Evolutionary conservation across 176 grass and related monocot genomes (phyloP), one percentile per base, ranked within the genome.

Genomic region (Guadua angustifolia): DNA sequence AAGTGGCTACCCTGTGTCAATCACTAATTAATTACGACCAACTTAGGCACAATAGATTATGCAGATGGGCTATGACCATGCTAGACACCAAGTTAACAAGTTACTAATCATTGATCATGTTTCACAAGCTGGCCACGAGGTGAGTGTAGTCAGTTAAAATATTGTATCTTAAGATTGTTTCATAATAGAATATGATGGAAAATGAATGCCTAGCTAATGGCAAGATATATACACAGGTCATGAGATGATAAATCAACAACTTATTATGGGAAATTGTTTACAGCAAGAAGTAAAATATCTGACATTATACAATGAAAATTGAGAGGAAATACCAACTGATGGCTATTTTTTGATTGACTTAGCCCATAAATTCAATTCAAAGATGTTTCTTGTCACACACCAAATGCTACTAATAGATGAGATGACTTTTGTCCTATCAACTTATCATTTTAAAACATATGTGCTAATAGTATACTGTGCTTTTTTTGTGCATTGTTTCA

Each of bases 1-100:
- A 74, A 51, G 14, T 33, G 58, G 52, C 55, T 74, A 73, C 66
- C 73, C 58, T 79, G 13, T 77, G 35, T 55, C 38, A 69, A 73
- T 62, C 73, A 73, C 45, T 88, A 82, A 85, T 72, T 86, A 82
- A 77, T 77, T 82, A 85, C 62, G 55, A 79, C 59, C 83, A 74
- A 64, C 56, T 40, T 79, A 60, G 40, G 24, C 73, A 69, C 22
- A 52, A 67, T 59, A 68, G 47, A 78, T 52, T 86, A 90, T 80
- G 81, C 16, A 21, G 0, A 11, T 46, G 73, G 65, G 75, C 11
- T 68, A n/a, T 67, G 42, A 11, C 62, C 7, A 9, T 74, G 51
- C 21, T 67, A 51, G 19, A 39, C 21, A 60, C 74, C 21, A 67
- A 79, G 15, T 75, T 75, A 74, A 53, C 42, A 40, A 51, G 68